phyloP scores from a whole-genome alignment of 257 asterid species.

The Oldenlandia corymbosa region DNA sequence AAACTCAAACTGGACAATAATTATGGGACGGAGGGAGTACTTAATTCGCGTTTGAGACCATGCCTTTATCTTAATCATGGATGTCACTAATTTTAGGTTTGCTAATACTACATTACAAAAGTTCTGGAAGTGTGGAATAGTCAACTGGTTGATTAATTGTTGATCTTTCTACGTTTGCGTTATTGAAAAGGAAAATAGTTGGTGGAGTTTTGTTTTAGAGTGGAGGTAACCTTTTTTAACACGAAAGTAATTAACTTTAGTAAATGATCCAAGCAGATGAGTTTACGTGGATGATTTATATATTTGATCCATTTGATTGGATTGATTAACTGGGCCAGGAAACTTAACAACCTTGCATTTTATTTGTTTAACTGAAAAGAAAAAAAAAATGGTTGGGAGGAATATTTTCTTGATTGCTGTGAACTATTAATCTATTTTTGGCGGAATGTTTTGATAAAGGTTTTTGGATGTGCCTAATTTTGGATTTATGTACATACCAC shows the following conservation, averaged over 20 bases:
- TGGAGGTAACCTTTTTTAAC: not conserved
- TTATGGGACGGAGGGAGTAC: too few relatives aligned
- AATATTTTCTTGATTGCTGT: not conserved
- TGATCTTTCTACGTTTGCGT: not conserved
- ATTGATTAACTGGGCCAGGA: not conserved
- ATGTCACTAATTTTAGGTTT: too few relatives aligned
- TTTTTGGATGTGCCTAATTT: constrained; percentile 3
- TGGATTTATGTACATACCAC: constrained; percentile 12
- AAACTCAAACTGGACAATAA: too few relatives aligned
- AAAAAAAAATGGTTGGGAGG: not conserved
- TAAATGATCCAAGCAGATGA: not conserved
- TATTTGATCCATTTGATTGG: too few relatives aligned
- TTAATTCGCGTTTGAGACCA: too few relatives aligned
- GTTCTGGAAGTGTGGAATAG: too few relatives aligned
- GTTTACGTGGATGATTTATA: not conserved
- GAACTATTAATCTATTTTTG: not conserved
- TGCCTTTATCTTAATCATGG: too few relatives aligned
- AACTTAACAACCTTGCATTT: not conserved
- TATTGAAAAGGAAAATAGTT: not conserved
- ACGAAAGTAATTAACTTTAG: not conserved
- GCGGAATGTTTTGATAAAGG: not conserved
- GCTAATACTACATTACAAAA: too few relatives aligned
- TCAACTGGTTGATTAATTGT: too few relatives aligned
- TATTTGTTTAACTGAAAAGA: too few relatives aligned
- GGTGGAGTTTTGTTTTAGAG: constrained; percentile 6